These are phyloP conservation scores for Thelonectria blattea DNA, from an alignment of 2,329 filamentous ascomycete genomes.

Conservation along the genomic window DNA sequence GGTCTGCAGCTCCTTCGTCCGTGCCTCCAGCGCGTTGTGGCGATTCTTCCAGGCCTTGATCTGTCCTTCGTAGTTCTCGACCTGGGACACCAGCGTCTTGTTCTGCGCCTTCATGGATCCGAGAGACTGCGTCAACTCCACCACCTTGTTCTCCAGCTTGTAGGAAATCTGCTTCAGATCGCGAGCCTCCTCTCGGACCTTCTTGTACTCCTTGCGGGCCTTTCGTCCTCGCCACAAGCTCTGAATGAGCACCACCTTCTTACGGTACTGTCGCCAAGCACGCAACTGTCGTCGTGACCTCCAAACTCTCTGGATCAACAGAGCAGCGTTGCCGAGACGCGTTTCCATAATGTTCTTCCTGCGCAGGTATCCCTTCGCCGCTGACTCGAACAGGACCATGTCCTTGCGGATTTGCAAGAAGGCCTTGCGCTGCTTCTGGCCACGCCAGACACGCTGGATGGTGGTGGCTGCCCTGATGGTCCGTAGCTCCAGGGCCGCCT, in stretches of 20 bases:
- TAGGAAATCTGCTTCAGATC: slow-evolving; percentile 99
- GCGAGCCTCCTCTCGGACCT: slow-evolving; percentile 89
- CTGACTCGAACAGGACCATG: slow-evolving; percentile 85
- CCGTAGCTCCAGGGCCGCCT: slow-evolving; percentile 78
- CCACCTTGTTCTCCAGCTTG: slow-evolving; percentile 99
- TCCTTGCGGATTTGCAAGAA: slow-evolving; percentile 82
- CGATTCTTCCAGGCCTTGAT: slow-evolving; percentile 95
- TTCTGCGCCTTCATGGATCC: slow-evolving; percentile 94
- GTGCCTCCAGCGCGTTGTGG: slow-evolving; percentile 86
- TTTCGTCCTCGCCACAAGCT: slow-evolving; percentile 87
- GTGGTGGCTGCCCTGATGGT: slow-evolving; percentile 87
- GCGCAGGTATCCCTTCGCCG: slow-evolving; percentile 89
- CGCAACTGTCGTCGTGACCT: slow-evolving; percentile 78
- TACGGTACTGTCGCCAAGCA: slow-evolving; percentile 86
- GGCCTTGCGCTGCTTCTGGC: slow-evolving; percentile 83
- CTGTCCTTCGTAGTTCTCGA: slow-evolving; percentile 95
- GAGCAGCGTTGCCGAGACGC: slow-evolving; percentile 87
- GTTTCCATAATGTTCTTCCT: slow-evolving; percentile 94
- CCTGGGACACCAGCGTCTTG: slow-evolving; percentile 83
- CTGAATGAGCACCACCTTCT: slow-evolving; percentile 88
- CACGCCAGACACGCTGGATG: slow-evolving; percentile 94
- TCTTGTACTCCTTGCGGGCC: slow-evolving; percentile 87
- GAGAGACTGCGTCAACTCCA: slow-evolving; percentile 93
- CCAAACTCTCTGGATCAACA: slow-evolving; percentile 91
- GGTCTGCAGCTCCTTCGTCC: slow-evolving; percentile 91